Conservation (phyloP, 164 flowering plant species). For the Platanus orientalis region DNA sequence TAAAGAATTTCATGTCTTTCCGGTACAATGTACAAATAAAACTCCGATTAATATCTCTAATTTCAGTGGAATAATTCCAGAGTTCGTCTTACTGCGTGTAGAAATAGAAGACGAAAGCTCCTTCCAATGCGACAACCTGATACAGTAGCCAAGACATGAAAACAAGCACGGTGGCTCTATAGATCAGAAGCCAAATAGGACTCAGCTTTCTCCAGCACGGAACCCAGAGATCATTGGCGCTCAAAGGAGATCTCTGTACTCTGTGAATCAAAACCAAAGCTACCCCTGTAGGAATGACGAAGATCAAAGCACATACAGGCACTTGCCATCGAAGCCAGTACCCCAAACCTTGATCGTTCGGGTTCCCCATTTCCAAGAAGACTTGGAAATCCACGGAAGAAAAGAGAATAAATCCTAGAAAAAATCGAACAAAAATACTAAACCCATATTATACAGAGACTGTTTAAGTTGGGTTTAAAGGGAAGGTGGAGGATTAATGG, state of each 20-base stretch:
- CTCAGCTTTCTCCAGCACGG: constrained; percentile 32
- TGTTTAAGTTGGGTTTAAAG: too few species aligned
- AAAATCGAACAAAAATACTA: not conserved
- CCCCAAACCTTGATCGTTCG: constrained; percentile 14
- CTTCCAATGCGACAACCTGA: constrained; percentile 15
- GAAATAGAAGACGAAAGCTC: constrained; percentile 31
- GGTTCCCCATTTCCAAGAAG: not conserved
- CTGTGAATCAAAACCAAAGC: constrained; percentile 18
- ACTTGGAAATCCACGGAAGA: not conserved
- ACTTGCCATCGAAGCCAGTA: constrained; percentile 47
- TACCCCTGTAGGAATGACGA: constrained; percentile 21
- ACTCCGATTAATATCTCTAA: too few species aligned
- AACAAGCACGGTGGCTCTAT: constrained; percentile 28
- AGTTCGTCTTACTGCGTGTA: constrained; percentile 32
- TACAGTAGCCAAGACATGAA: constrained; percentile 21
- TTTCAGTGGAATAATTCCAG: too few species aligned
- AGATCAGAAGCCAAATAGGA: constrained; percentile 33
- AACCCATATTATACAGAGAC: too few species aligned
- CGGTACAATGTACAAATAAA: too few species aligned
- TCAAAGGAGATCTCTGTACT: constrained; percentile 21
- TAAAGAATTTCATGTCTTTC: too few species aligned
- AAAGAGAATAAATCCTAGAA: not conserved
- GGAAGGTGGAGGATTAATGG: too few species aligned
- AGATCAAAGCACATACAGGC: constrained; percentile 27
- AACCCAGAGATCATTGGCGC: constrained; percentile 25